Base-by-base conservation (phyloP, 2,329 filamentous ascomycete species). In the Eutypella sp. region DNA sequence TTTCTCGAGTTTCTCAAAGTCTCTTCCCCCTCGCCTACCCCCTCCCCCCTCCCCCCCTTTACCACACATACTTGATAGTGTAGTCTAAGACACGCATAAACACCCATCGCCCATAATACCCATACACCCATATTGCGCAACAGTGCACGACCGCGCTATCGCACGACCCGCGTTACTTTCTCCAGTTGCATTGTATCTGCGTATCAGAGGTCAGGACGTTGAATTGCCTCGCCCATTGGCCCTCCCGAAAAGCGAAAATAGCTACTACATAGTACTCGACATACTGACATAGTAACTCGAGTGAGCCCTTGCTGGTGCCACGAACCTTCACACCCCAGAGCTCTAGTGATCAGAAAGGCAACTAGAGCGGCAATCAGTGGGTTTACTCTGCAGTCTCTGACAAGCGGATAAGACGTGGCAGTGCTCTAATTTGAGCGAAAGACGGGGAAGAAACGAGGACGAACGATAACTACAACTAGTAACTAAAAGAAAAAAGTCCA, bases 11-110 rank as follows among this genome's bases (percentile, higher is more conserved):
- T n/a, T n/a, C n/a, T n/a, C n/a, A n/a, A n/a, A n/a, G n/a, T n/a
- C n/a, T n/a, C n/a, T n/a, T n/a, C n/a, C n/a, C n/a, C n/a, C n/a
- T n/a, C n/a, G n/a, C n/a, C n/a, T 19, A 37, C 7, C 20, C n/a
- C 34, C 13, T 13, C n/a, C 36, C 11, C 36, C 23, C 20, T 39
- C 36, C 36, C 13, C 36, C 23, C 34, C 16, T 38, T n/a, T n/a
- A n/a, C n/a, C n/a, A n/a, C n/a, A n/a, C n/a, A n/a, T n/a, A n/a
- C n/a, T n/a, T n/a, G n/a, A n/a, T n/a, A n/a, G n/a, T n/a, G n/a
- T n/a, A n/a, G 36, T 39, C 36, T 39, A 22, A 39, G 36, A 39
- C 36, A 39, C 36, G 36, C 36, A 24, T 39, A 39, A 24, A 39
- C 36, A 24, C n/a, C 5, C 36, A 22, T 19, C 20, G n/a, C n/a